These are phyloP conservation scores for Bretschneidera sinensis DNA, from an alignment of 345 rosid genomes.

Conservation along the genomic window DNA sequence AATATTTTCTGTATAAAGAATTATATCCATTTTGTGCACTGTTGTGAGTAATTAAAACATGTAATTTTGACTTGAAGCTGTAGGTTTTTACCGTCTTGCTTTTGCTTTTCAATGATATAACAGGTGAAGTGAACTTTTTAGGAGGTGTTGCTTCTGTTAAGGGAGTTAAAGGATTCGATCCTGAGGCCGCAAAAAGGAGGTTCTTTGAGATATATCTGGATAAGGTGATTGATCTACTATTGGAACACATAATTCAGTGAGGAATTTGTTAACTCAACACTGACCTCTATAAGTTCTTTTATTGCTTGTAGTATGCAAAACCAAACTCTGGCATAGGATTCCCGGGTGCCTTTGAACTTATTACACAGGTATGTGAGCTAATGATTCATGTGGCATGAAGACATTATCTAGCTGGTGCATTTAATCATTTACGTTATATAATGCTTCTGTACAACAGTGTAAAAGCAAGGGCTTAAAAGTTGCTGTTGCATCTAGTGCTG, in stretches of 20 bases:
- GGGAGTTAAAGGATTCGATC: constrained; percentile 61
- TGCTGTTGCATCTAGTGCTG: constrained; percentile 97
- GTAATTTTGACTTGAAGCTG: background rate
- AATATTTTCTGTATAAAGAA: background rate
- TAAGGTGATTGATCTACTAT: constrained; percentile 44
- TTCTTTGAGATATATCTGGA: constrained; percentile 90
- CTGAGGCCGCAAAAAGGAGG: constrained; percentile 68
- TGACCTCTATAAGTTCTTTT: constrained; percentile 1
- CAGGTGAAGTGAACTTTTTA: constrained; percentile 91
- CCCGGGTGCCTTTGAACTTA: constrained; percentile 89
- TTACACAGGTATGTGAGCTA: constrained; percentile 54
- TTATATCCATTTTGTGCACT: background rate
- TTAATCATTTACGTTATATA: constrained; percentile 1
- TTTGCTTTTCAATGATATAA: too few relatives aligned
- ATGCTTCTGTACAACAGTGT: constrained; percentile 43
- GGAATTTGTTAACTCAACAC: background rate
- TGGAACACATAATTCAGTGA: background rate
- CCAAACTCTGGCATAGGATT: constrained; percentile 95
- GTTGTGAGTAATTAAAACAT: background rate
- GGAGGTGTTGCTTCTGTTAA: constrained; percentile 92
- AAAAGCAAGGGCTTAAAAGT: constrained; percentile 83
- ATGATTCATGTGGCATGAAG: constrained; percentile 2
- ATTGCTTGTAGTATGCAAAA: constrained; percentile 63
- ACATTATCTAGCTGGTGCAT: background rate
- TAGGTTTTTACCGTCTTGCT: background rate